Percentiles rank a stretch among this genome's conserved stretches.
These are phyloP conservation scores for Ustilago bromivora DNA, from an alignment of 1,284 basidiomycete species.

Conservation along the genomic window DNA sequence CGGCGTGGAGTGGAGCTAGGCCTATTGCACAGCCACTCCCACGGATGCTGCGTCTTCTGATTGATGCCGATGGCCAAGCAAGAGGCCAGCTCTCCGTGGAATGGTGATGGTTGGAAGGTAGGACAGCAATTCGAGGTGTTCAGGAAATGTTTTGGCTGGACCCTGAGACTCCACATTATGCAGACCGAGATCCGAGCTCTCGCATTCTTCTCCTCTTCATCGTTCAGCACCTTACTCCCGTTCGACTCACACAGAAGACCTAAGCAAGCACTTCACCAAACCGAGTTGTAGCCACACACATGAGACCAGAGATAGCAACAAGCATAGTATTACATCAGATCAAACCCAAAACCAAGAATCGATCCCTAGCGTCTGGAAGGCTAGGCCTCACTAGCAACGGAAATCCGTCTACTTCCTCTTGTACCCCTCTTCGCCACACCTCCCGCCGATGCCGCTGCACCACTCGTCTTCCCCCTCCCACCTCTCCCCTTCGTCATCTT, in stretches of 20 bases:
- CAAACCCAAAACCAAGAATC: background rate
- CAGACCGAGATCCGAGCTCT: constrained; percentile 8
- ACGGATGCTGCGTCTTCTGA: too few species aligned
- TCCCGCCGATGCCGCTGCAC: constrained; percentile 3
- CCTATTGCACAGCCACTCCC: too few species aligned
- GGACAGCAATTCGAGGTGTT: too few species aligned
- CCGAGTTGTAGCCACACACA: background rate
- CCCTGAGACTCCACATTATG: constrained; percentile 1
- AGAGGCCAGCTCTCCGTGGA: background rate
- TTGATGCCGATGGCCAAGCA: background rate
- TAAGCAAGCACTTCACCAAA: background rate
- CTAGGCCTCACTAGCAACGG: constrained; percentile 43
- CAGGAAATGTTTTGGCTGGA: background rate
- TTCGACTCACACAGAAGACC: background rate
- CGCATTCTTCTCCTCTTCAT: too few species aligned
- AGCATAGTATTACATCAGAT: constrained; percentile 13
- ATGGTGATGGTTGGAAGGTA: background rate
- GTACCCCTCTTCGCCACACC: constrained; percentile 19
- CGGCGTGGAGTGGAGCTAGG: too few species aligned
- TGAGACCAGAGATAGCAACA: background rate
- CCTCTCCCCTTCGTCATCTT: constrained; percentile 37
- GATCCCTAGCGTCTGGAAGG: background rate
- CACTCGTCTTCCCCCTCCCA: constrained; percentile 26
- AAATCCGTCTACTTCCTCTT: constrained; percentile 26
- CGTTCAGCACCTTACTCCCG: background rate